These are phyloP conservation scores for Ustilago sp. DNA, from an alignment of 1,284 basidiomycete genomes.

Conservation along the genomic window DNA sequence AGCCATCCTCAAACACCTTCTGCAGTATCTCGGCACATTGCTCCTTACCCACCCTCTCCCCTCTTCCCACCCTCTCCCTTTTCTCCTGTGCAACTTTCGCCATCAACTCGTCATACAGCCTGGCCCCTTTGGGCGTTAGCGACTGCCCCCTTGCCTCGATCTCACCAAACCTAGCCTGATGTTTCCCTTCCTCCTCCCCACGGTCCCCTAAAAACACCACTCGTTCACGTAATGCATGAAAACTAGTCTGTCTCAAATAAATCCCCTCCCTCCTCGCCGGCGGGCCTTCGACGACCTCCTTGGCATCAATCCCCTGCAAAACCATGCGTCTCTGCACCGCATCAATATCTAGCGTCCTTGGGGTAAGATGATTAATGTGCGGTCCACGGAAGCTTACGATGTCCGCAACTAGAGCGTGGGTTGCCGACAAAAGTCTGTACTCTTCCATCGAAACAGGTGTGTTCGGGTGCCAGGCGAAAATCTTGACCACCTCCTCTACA, in stretches of 20 bases:
- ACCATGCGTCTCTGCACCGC: slow-evolving; percentile 70
- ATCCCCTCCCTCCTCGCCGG: slow-evolving; percentile 69
- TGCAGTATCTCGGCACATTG: slow-evolving; percentile 45
- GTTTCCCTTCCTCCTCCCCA: slow-evolving; percentile 55
- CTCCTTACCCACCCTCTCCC: slow-evolving; percentile 35
- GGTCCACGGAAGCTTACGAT: slow-evolving; percentile 71
- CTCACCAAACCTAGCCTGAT: slow-evolving; percentile 72
- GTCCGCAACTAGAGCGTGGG: slow-evolving; percentile 71
- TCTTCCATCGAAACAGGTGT: slow-evolving; percentile 66
- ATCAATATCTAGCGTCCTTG: slow-evolving; percentile 71
- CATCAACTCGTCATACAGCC: slow-evolving; percentile 36
- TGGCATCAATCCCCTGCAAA: slow-evolving; percentile 70
- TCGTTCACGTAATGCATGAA: slow-evolving; percentile 70
- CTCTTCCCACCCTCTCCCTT: slow-evolving; percentile 48
- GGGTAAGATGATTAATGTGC: slow-evolving; percentile 72
- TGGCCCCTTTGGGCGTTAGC: slow-evolving; percentile 69
- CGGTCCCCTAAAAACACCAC: slow-evolving; percentile 66
- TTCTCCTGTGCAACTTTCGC: slow-evolving; percentile 65
- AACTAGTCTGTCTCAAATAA: slow-evolving; percentile 71
- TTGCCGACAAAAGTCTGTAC: slow-evolving; percentile 67
- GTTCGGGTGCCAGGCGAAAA: slow-evolving; percentile 71
- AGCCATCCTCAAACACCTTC: slow-evolving; percentile 61
- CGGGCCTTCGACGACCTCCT: slow-evolving; percentile 71
- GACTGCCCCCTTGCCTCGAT: slow-evolving; percentile 71
- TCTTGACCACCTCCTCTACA: slow-evolving; percentile 69